phyloP scores from a whole-genome alignment of 169 alveolate genomes.

The Amoebophrya sp. region DNA sequence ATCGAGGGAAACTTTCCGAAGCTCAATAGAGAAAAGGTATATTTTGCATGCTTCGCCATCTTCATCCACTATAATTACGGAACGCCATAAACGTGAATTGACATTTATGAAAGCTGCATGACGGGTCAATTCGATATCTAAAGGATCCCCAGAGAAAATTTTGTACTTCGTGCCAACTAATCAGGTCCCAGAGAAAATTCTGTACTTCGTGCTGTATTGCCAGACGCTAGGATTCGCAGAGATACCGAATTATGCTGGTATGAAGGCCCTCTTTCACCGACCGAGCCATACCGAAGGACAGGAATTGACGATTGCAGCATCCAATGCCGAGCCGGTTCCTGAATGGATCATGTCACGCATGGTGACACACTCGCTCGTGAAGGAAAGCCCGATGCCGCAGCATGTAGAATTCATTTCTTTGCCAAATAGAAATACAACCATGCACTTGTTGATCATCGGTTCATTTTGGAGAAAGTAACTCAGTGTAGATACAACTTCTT shows the following conservation, averaged over 20 bases:
- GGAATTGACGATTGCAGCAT: not conserved
- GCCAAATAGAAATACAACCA: too few species aligned
- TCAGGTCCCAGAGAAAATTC: not conserved
- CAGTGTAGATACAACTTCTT: too few species aligned
- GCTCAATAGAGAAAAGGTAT: not conserved
- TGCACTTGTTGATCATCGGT: too few species aligned
- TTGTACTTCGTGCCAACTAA: too few species aligned
- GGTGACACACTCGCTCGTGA: not conserved
- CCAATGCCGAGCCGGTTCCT: constrained; percentile 4
- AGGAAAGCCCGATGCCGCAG: too few species aligned
- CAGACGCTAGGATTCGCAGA: not conserved
- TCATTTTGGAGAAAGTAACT: too few species aligned
- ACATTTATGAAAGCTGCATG: too few species aligned
- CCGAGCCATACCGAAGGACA: not conserved
- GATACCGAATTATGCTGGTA: not conserved
- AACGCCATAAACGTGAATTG: too few species aligned
- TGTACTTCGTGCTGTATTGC: constrained; percentile 26
- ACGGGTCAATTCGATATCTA: too few species aligned
- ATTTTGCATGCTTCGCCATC: not conserved
- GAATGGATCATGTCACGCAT: not conserved
- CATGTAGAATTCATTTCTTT: too few species aligned
- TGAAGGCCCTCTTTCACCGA: constrained; percentile 22
- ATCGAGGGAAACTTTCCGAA: not conserved
- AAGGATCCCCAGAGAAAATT: too few species aligned
- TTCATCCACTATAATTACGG: too few species aligned